phyloP scores from a whole-genome alignment of 2,329 filamentous ascomycete species.

The Talaromyces sp. region DNA sequence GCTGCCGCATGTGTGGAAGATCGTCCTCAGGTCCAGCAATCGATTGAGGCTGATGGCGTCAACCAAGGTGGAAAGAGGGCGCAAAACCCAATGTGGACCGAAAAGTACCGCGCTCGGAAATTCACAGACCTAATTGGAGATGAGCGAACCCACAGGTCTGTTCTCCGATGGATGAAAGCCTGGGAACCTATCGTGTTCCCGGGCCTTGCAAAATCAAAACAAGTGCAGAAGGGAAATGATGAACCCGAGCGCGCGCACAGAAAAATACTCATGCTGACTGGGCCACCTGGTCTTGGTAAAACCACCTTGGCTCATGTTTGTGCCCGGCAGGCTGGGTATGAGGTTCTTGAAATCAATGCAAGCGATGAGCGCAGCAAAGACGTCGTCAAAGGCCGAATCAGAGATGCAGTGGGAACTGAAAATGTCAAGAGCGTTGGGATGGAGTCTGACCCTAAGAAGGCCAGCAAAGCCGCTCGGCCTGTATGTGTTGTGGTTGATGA shows the following conservation, averaged over 20 bases:
- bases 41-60: constrained; percentile 23
- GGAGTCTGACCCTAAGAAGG: constrained; percentile 43
- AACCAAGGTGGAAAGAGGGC: constrained; percentile 24
- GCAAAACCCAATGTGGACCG: constrained; percentile 69
- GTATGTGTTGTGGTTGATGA: constrained; percentile 95
- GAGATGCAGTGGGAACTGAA: constrained; percentile 88
- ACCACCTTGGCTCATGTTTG: constrained; percentile 96
- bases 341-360: constrained; percentile 94
- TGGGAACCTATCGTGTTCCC: constrained; percentile 96
- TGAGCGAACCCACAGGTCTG: constrained; percentile 83
- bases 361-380: constrained; percentile 88
- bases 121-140: constrained; percentile 94
- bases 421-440: constrained; percentile 67
- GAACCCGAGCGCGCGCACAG: constrained; percentile 70
- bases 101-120: constrained; percentile 88
- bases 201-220: constrained; percentile 57
- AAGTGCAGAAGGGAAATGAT: constrained; percentile 41
- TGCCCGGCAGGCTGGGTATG: constrained; percentile 89
- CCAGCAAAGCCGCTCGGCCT: constrained; percentile 70
- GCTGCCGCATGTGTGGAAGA: constrained; percentile 11
- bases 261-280: constrained; percentile 85
- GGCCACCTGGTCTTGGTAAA: constrained; percentile 89
- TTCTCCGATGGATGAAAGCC: constrained; percentile 85
- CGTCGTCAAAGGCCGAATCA: constrained; percentile 85
- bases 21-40: constrained; percentile 20